A percentile compares a stretch with the other conserved stretches of the same genome.
Conservation (phyloP, 2,329 filamentous ascomycete genomes). For the Colletotrichum tropicale region DNA sequence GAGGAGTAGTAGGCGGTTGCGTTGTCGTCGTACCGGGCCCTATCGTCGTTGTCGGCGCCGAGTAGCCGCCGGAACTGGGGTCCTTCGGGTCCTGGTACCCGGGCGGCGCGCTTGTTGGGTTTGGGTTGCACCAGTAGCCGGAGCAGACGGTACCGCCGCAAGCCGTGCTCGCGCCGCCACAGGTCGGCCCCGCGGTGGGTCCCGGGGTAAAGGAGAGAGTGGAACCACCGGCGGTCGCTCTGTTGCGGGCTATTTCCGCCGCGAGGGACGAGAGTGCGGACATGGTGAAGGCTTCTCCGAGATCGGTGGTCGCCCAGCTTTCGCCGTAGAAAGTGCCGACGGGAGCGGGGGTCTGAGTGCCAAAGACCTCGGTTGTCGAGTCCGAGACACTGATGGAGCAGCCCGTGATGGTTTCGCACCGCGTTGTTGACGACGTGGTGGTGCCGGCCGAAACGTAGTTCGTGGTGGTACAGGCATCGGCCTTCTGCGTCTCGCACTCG, state of each 20-base stretch:
- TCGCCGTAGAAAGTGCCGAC: neutral
- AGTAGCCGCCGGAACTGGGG: neutral
- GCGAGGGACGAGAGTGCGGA: neutral
- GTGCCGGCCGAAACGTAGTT: neutral
- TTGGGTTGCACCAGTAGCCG: conserved; percentile 24
- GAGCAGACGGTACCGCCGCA: conserved; percentile 26
- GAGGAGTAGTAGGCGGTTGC: neutral
- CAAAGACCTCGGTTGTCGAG: neutral
- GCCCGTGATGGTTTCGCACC: conserved; percentile 17
- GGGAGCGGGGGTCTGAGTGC: neutral
- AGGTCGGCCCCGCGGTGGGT: neutral
- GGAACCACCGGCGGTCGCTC: neutral
- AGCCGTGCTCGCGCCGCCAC: neutral
- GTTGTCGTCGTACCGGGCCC: neutral
- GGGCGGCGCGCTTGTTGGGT: conserved; percentile 20
- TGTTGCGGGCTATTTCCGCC: neutral
- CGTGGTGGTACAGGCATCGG: neutral
- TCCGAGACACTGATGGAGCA: conserved; percentile 19
- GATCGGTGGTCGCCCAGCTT: neutral
- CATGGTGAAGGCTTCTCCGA: neutral
- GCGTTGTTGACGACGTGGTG: conserved; percentile 16
- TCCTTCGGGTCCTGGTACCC: conserved; percentile 25
- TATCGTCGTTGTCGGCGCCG: neutral
- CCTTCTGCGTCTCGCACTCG: conserved; percentile 15
- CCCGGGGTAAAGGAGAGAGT: neutral